A percentile compares a stretch with the other conserved stretches of the same genome.
These are phyloP conservation scores for Diplodia intermedia DNA, from an alignment of 2,329 filamentous ascomycete species.

Conservation along the genomic window DNA sequence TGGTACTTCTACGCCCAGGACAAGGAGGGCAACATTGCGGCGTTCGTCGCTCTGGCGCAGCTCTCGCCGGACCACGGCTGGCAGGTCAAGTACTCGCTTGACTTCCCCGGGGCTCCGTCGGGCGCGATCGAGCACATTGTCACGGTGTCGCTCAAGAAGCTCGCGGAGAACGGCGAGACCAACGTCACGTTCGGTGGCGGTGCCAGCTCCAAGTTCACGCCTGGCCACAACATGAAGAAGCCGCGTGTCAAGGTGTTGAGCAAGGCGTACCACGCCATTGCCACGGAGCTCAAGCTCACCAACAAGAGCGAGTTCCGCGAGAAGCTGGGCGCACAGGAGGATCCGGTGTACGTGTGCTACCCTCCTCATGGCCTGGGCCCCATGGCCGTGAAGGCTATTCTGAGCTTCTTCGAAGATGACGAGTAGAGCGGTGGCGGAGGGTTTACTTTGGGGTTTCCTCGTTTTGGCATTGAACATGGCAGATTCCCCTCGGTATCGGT, in stretches of 20 bases:
- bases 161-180: conserved; percentile 64
- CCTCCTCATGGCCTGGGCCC: conserved; percentile 84
- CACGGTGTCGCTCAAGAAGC: conserved; percentile 70
- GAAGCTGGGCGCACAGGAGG: conserved; percentile 85
- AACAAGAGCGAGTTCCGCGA: conserved; percentile 88
- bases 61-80: conserved; percentile 82
- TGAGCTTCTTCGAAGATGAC: conserved; percentile 89
- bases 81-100: conserved; percentile 95
- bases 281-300: conserved; percentile 80
- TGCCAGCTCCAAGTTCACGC: conserved; percentile 74
- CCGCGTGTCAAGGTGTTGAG: conserved; percentile 81
- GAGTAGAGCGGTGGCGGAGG: neutral
- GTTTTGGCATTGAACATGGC: neutral
- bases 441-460: neutral
- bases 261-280: conserved; percentile 80
- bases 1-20: conserved; percentile 85
- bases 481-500: conserved; percentile 13
- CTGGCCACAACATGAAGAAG: conserved; percentile 82
- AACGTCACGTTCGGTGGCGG: conserved; percentile 87
- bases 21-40: conserved; percentile 72
- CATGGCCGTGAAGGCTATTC: conserved; percentile 80
- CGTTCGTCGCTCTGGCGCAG: conserved; percentile 82
- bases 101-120: conserved; percentile 86
- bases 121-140: conserved; percentile 87
- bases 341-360: conserved; percentile 89